A percentile compares a stretch with the other conserved stretches of the same genome.
These are phyloP conservation scores for Fomitopsis serialis DNA, from an alignment of 768 basidiomycete species.

Conservation along the genomic window DNA sequence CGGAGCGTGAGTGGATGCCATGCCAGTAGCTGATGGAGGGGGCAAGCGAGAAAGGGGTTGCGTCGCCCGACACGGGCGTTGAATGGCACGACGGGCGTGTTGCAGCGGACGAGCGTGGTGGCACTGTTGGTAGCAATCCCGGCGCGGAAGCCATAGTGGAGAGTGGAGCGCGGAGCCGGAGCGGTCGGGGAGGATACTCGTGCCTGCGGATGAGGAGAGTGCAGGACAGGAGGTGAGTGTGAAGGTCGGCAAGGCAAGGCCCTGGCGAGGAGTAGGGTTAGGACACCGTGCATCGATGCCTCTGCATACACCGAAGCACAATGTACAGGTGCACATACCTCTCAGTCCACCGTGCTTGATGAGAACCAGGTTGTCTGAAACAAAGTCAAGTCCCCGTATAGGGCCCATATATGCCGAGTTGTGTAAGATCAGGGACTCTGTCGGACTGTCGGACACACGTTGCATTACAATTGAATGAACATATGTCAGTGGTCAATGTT, in stretches of 20 bases:
- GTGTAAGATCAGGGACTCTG: too few relatives aligned
- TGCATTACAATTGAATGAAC: too few relatives aligned
- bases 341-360: too few relatives aligned
- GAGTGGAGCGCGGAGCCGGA: not conserved
- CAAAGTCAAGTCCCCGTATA: too few relatives aligned
- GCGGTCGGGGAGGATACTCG: not conserved
- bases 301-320: too few relatives aligned
- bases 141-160: not conserved
- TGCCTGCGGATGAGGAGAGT: conserved; percentile 21
- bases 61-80: not conserved
- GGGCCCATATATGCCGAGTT: too few relatives aligned
- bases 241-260: conserved; percentile 8
- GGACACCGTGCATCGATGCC: too few relatives aligned
- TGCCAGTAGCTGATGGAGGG: conserved; percentile 16
- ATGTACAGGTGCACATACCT: too few relatives aligned
- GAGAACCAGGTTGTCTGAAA: too few relatives aligned
- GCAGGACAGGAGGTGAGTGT: conserved; percentile 7
- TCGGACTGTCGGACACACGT: too few relatives aligned
- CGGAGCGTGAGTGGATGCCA: conserved; percentile 29
- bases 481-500: too few relatives aligned
- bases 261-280: too few relatives aligned
- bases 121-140: not conserved
- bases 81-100: conserved; percentile 1
- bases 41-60: conserved; percentile 4
- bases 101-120: conserved; percentile 32